Conservation (phyloP, 495 filamentous ascomycete species). For the Elasticomyces elasticus region DNA sequence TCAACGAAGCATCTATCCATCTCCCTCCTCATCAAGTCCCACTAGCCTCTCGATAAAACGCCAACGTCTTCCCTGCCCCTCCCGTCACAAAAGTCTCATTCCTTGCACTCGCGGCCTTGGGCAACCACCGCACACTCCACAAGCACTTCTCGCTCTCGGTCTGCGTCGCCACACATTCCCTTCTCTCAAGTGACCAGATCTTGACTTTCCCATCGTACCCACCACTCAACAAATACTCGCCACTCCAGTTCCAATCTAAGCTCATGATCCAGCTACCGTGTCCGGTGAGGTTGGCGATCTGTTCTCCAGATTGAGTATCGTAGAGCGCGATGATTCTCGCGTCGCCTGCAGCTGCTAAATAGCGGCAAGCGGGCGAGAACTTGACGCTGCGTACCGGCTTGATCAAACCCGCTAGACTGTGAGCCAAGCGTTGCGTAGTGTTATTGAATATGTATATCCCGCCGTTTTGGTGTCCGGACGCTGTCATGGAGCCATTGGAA, state of each 20-base stretch:
- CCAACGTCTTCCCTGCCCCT: slow-evolving; percentile 68
- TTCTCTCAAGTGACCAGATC: slow-evolving; percentile 80
- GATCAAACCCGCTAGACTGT: slow-evolving; percentile 75
- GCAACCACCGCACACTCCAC: slow-evolving; percentile 84
- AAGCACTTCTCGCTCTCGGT: slow-evolving; percentile 77
- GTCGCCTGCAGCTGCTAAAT: slow-evolving; percentile 89
- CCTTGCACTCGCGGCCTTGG: slow-evolving; percentile 49
- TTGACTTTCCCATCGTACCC: slow-evolving; percentile 87
- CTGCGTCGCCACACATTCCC: slow-evolving; percentile 83
- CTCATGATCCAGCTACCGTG: slow-evolving; percentile 79
- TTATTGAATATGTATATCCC: slow-evolving; percentile 94
- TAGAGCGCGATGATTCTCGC: slow-evolving; percentile 81
- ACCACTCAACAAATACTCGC: slow-evolving; percentile 73
- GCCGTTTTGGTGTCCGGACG: slow-evolving; percentile 86
- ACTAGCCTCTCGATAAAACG: slow-evolving; percentile 80
- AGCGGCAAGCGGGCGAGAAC: slow-evolving; percentile 74
- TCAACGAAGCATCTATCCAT: too few species aligned
- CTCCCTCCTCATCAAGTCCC: slow-evolving; percentile 16
- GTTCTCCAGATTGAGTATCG: slow-evolving; percentile 83
- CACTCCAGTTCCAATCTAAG: slow-evolving; percentile 86
- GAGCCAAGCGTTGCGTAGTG: slow-evolving; percentile 70
- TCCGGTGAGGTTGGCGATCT: slow-evolving; percentile 72
- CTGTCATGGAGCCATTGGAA: slow-evolving; percentile 70
- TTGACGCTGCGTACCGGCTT: slow-evolving; percentile 74
- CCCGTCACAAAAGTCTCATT: slow-evolving; percentile 82